Evolutionary conservation across 1,139 yeast species (phyloP), one percentile per base, ranked within the genome.

Genomic region (Starmera stellimalicola): DNA sequence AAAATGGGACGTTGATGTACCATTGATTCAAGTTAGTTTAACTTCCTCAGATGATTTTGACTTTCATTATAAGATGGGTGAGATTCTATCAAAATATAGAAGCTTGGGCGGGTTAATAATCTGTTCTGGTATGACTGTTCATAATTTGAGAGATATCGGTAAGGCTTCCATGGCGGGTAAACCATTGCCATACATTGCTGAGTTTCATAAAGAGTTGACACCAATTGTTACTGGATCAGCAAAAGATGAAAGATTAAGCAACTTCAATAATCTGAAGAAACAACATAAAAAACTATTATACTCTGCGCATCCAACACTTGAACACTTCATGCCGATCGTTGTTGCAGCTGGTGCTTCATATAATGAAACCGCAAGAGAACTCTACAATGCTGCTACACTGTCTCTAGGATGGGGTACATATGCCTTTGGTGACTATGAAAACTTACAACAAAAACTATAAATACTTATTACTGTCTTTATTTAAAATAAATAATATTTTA

Each of bases 71-170:
- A 61, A 65, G 41, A 55, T 82, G 28, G 94, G 94, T 4, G 55
- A 68, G 41, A 65, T 62, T 0, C 58, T 82, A 35, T 52, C 68
- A 20, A 57, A 62, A 30, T 70, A 76, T 43, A 64, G 87, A 42
- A 60, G 64, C 5, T 57, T 70, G 34, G 63, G 70, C 46, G 61
- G 82, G 57, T 27, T 60, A 51, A 54, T 82, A 5, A 51, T 82
- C 5, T 68, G 76, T 37, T 78, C 88, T 1, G 94, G 94, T 3
- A 78, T 80, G 82, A 63, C 83, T 6, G 93, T 81, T 12, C 94
- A 82, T 55, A 82, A 82, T 46, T 62, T 82, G 32, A 47, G 72
- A 27, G 88, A 81, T 40, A 29, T 74, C 16, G 58, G 68, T 10
- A 20, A 29, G 9, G 49, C 47, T 18, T 32, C 41, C 35, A 28